A percentile compares a stretch with the other conserved stretches of the same genome.
Evolutionary conservation across 2,329 filamentous ascomycete genomes (phyloP).

Genomic region (Trichoderma sp.): DNA sequence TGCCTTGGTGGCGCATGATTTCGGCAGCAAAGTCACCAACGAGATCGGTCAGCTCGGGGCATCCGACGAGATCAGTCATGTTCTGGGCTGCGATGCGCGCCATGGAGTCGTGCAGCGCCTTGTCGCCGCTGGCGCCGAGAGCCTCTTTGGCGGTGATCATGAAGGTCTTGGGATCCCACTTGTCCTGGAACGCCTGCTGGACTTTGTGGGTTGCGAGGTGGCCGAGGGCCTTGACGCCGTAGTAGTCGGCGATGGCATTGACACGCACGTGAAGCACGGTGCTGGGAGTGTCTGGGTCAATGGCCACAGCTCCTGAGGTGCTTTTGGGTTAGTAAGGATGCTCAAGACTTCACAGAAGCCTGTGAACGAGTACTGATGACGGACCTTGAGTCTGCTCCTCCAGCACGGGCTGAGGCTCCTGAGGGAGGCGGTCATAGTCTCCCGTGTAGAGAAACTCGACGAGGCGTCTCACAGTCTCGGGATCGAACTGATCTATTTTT

Average conservation of each 20-base stretch:
- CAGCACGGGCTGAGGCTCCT: not conserved
- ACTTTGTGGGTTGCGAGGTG: constrained; percentile 28
- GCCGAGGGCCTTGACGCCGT: constrained; percentile 29
- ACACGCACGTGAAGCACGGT: constrained; percentile 32
- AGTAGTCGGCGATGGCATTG: constrained; percentile 34
- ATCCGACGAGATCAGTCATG: not conserved
- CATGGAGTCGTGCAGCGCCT: constrained; percentile 17
- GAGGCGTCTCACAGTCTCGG: constrained; percentile 31
- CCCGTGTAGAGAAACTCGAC: constrained; percentile 33
- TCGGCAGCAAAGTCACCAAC: constrained; percentile 13
- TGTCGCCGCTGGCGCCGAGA: constrained; percentile 12
- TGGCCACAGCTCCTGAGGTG: too few species aligned
- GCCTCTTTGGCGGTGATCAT: constrained; percentile 11
- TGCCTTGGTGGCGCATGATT: not conserved
- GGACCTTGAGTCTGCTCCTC: not conserved
- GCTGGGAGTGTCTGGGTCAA: not conserved
- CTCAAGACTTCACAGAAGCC: too few species aligned
- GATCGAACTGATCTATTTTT: constrained; percentile 29
- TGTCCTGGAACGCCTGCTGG: not conserved
- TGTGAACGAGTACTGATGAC: not conserved
- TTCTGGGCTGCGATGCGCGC: constrained; percentile 4
- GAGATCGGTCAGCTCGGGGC: not conserved
- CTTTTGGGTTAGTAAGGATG: too few species aligned
- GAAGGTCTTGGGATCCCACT: constrained; percentile 16
- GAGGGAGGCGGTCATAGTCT: constrained; percentile 28